Evolutionary conservation across 352 stramenopile species (phyloP), one percentile per base, ranked within the genome.

Genomic region (Phytophthora tubulina): DNA sequence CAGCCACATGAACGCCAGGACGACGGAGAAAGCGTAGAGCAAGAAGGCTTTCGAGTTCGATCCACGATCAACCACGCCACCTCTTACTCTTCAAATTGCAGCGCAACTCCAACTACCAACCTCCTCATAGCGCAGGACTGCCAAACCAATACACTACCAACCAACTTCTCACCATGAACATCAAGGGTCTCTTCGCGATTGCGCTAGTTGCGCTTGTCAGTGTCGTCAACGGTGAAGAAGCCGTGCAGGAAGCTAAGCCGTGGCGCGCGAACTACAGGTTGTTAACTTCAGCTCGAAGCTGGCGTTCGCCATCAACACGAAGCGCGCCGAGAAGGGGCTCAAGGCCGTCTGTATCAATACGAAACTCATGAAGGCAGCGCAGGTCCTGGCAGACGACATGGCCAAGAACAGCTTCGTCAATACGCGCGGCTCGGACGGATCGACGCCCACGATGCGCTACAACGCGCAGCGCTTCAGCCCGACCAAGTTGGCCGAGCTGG

Each of bases 311-410:
- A 27, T 27, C 21, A 27, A 27, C 21, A 27, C 21, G 21, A 27
- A 27, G 21, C 21, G 21, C 21, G 21, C 21, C 21, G 21, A 27
- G 21, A 27, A 27, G 21, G 21, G 21, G 21, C 21, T 27, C 21
- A 27, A 27, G 21, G 21, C 21, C 21, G 14, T 17, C 14, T 46
- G 39, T 13, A 46, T 83, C 53, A 83, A 83, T 59, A 65, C 46
- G 71, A 78, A 75, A 55, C 65, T 78, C n/a, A 72, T 63, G 48
- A 63, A 58, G 42, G 67, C 71, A 30, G 65, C 71, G 27, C 65
- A 75, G 49, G 60, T 62, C 39, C 38, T 62, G 39, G 65, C 71
- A 13, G 33, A 62, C 50, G 66, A 74, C 59, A 73, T 75, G 54
- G 65, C 71, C 31, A 63, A 50, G 30, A 71, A 67, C 57, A 59